Conservation (phyloP, 768 basidiomycete genomes). For the Daedaleopsis nitida region DNA sequence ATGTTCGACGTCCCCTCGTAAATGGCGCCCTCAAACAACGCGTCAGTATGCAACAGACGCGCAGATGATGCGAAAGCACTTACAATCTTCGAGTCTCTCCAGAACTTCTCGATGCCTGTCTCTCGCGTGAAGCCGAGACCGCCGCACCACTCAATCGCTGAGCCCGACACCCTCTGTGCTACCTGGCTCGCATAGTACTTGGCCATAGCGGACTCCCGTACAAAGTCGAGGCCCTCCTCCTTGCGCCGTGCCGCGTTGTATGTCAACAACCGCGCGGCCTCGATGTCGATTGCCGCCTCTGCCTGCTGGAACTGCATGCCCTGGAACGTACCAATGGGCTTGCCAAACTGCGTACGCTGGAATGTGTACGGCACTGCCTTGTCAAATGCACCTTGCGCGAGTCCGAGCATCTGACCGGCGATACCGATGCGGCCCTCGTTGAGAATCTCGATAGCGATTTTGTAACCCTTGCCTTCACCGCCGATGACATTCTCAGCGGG, state of each 20-base stretch:
- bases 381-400: constrained; percentile 96
- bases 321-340: constrained; percentile 92
- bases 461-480: constrained; percentile 90
- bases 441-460: constrained; percentile 95
- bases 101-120: constrained; percentile 94
- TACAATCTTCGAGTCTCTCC: constrained; percentile 96
- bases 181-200: constrained; percentile 91
- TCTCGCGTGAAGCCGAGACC: constrained; percentile 92
- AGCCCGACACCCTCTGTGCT: constrained; percentile 84
- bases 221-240: constrained; percentile 85
- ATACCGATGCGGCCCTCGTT: constrained; percentile 98
- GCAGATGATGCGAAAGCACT: constrained; percentile 33
- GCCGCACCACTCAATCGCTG: constrained; percentile 96
- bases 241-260: constrained; percentile 97
- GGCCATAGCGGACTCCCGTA: constrained; percentile 97
- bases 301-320: constrained; percentile 96
- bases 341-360: constrained; percentile 92
- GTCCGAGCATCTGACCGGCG: constrained; percentile 97
- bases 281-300: constrained; percentile 85
- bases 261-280: constrained; percentile 85
- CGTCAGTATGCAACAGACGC: constrained; percentile 8
- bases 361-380: constrained; percentile 95
- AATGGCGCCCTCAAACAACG: constrained; percentile 67
- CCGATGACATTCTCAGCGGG: constrained; percentile 90
- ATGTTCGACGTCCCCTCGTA: constrained; percentile 99